Conservation (phyloP, 352 stramenopile genomes). For the Elongisporangium senticosum region DNA sequence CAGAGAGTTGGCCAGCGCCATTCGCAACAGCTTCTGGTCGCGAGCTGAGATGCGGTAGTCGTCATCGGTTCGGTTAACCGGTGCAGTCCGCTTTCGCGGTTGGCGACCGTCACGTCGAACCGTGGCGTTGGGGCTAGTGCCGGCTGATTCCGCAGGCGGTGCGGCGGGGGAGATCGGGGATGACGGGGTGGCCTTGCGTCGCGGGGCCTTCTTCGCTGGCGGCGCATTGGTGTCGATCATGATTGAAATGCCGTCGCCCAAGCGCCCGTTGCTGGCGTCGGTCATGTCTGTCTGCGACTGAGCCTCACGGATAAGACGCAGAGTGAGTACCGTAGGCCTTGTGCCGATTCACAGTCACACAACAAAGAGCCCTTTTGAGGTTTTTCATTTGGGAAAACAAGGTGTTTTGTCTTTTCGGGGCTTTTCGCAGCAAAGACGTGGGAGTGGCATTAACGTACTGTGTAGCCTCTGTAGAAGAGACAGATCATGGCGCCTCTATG, state of each 20-base stretch:
- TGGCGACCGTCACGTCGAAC: slow-evolving; percentile 16
- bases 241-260: not conserved
- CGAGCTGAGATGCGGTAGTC: slow-evolving; percentile 9
- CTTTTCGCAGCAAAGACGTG: not conserved
- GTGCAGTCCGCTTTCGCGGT: slow-evolving; percentile 32
- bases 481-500: not conserved
- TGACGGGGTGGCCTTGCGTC: not conserved
- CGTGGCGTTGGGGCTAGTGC: not conserved
- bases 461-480: not conserved
- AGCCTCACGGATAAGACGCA: not conserved
- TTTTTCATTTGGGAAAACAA: not conserved
- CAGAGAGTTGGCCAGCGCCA: slow-evolving; percentile 44
- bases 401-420: not conserved
- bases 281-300: not conserved
- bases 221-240: not conserved
- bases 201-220: not conserved
- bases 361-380: not conserved
- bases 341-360: not conserved
- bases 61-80: slow-evolving; percentile 13
- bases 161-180: not conserved
- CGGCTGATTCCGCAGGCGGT: not conserved
- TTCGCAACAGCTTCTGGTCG: slow-evolving; percentile 59
- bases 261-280: not conserved
- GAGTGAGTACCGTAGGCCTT: not conserved
- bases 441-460: not conserved